phyloP scores from a whole-genome alignment of 73 alveolate species.

The Paramecium tetraurelia region DNA sequence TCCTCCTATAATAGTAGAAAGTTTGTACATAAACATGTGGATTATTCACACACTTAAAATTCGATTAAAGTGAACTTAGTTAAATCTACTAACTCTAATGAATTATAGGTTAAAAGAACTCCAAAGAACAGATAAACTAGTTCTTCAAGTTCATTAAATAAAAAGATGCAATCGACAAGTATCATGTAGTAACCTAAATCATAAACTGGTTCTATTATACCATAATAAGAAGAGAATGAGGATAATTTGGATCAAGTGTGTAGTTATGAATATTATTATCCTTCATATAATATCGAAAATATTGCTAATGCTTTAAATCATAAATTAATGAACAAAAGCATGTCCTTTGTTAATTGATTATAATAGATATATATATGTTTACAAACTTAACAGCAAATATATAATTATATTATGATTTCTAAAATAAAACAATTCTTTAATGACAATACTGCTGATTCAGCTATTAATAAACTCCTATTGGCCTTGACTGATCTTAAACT shows the following conservation, averaged over 20 bases:
- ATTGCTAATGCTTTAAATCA: constrained; percentile 3
- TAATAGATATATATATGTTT: not conserved
- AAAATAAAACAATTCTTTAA: not conserved
- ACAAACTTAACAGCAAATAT: not conserved
- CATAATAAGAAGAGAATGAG: not conserved
- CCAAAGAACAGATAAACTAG: not conserved
- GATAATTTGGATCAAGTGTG: constrained; percentile 7
- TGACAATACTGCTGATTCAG: not conserved
- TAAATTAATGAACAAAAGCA: not conserved
- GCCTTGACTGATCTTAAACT: not conserved
- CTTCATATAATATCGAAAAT: constrained; percentile 13
- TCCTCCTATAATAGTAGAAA: constrained; percentile 33
- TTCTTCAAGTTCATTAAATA: constrained; percentile 39
- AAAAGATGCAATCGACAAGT: constrained; percentile 15
- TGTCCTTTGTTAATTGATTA: not conserved
- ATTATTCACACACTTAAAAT: constrained; percentile 11
- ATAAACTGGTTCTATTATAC: constrained; percentile 31
- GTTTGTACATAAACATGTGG: not conserved
- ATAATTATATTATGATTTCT: not conserved
- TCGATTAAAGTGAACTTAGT: constrained; percentile 38
- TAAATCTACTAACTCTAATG: constrained; percentile 18
- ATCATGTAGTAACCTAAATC: constrained; percentile 36
- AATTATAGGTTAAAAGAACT: not conserved
- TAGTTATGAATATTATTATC: constrained; percentile 25
- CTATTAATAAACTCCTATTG: not conserved